Conservation (phyloP, 345 rosid species). For the Eutrema japonicum region DNA sequence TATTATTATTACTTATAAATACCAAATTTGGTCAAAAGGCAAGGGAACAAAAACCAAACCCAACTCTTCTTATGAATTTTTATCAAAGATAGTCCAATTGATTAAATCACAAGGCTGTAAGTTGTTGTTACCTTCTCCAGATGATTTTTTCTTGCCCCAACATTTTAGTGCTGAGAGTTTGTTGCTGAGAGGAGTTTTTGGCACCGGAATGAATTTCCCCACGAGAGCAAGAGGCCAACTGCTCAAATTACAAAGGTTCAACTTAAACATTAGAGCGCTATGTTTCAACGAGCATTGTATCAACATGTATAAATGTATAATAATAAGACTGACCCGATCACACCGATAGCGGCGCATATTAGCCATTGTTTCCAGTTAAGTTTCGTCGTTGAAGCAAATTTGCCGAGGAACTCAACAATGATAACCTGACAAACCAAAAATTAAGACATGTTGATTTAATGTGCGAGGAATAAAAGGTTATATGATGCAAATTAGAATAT, state of each 20-base stretch:
- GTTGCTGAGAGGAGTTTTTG: constrained; percentile 54
- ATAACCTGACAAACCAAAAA: constrained; percentile 54
- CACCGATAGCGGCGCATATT: constrained; percentile 58
- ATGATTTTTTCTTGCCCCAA: constrained; percentile 42
- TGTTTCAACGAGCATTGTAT: constrained; percentile 19
- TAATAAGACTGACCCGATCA: constrained; percentile 57
- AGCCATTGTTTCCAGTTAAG: constrained; percentile 87
- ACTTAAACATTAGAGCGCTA: background rate
- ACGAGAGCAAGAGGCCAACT: constrained; percentile 93
- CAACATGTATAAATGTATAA: background rate
- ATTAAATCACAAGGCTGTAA: background rate
- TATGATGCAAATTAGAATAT: background rate
- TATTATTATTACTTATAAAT: background rate
- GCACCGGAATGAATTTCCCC: constrained; percentile 80
- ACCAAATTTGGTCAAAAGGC: background rate
- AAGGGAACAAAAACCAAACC: background rate
- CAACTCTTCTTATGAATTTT: background rate
- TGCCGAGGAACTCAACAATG: constrained; percentile 80
- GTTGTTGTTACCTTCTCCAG: constrained; percentile 40
- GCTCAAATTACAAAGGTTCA: constrained; percentile 24
- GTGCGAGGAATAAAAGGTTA: background rate
- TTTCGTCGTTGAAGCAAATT: constrained; percentile 72
- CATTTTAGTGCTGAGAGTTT: constrained; percentile 28
- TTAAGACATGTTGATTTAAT: background rate
- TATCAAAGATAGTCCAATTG: background rate